Base-by-base conservation (phyloP, 768 basidiomycete genomes). In the Lactarius tabidus region DNA sequence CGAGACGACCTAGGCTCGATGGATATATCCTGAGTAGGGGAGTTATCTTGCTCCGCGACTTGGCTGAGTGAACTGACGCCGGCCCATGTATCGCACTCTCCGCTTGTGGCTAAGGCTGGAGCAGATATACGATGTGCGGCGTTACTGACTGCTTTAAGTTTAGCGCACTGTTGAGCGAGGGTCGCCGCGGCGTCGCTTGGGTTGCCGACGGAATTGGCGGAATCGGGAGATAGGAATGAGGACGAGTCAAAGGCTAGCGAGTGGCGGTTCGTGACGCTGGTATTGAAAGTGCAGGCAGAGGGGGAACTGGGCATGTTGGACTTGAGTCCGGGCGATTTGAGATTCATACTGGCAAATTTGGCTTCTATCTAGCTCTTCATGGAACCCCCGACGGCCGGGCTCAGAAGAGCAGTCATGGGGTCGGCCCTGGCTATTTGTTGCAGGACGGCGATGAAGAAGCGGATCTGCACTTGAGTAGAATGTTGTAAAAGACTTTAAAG, bases 401-500 rank as follows among this genome's bases (percentile, higher is more conserved):
- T 96, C 63, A 99, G 85, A 51, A 99, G 81, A 41, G 93, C 91
- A 6, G 94, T 95, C 91, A 97, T 96, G 18, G 97, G 97, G 76
- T 98, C 97, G 28, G 92, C 88, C 74, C 95, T 84, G 8, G 95
- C 93, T 96, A 99, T 98, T 78, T 98, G 96, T 75, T 97, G 95
- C 59, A 99, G 87, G 68, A 99, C 95, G 39, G 94, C 97, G 77
- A 97, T 93, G 79, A 99, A 98, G 80, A 99, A 99, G 67, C 97
- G 84, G 73, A 98, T 98, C 79, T 99, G 97, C 72, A 98, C 93
- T 79, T 97, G 96, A 43, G 96, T 98, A 70, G 94, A 93, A 81
- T 95, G 94, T 81, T 99, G 97, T 63, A 99, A 87, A 80, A 99
- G 92, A 81, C 94, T 96, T 81, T 99, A 99, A 73, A 99, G 88